Base-by-base conservation (phyloP, 2,329 filamentous ascomycete genomes). In the Akanthomyces dipterigenus region DNA sequence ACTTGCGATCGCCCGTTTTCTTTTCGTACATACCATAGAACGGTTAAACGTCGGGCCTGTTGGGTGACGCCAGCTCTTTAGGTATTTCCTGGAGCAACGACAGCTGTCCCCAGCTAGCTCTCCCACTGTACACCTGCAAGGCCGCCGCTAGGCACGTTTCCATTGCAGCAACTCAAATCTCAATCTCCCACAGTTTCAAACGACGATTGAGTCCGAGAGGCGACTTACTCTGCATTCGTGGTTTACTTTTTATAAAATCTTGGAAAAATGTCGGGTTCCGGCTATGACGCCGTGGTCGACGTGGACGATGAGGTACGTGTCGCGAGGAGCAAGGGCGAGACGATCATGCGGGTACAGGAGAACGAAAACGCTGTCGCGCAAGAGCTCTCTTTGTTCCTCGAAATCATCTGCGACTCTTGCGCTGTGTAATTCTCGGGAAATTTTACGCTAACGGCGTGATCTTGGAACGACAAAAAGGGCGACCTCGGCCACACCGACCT, bases 401-500 rank as follows among this genome's bases (percentile, higher is more conserved):
- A 28, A 4, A 9, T 3, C 18, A 12, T 18, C 7, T 34, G 1
- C 31, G 8, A 34, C 31, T 34, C 31, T 34, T 34, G 7, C 2
- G 4, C 7, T 34, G 31, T 7, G 31, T 7, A 34, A 34, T 34
- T 5, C 28, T 31, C 28, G 5, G 5, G 28, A 8, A 34, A 34
- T 34, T 34, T 31, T 5, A 45, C 14, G 51, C 62, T 65, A 56
- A 69, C 59, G 12, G 14, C 12, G n/a, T 12, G 3, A 34, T 46
- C 64, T 55, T 51, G 31, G 34, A 5, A 4, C 31, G 5, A 14
- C 4, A n/a, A 24, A 55, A 73, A 98, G 93, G 93, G 93, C 71
- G 95, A 99, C 77, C 87, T 99, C 73, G 95, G 95, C 70, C 93
- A 97, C 78, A 99, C 95, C 62, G 95, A 99, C 76, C 88, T 99